These are phyloP conservation scores for Hymenochaete sp. DNA, from an alignment of 1,284 basidiomycete genomes.

Conservation along the genomic window DNA sequence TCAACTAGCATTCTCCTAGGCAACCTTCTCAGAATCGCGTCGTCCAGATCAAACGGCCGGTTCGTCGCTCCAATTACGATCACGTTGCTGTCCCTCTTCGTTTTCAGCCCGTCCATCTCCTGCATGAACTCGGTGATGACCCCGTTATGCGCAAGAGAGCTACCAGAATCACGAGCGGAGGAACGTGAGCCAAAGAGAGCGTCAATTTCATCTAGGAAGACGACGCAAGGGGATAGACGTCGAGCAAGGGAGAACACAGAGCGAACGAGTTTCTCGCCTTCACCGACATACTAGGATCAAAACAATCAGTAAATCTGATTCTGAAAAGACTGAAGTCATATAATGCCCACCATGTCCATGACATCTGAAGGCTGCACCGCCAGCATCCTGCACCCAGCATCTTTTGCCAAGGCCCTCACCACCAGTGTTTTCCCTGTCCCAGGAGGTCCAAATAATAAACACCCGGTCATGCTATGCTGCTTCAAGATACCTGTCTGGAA, in stretches of 20 bases:
- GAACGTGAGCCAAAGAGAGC: conserved; percentile 86
- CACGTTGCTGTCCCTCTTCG: conserved; percentile 72
- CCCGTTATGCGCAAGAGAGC: conserved; percentile 75
- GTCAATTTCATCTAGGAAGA: conserved; percentile 96
- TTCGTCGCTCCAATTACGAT: conserved; percentile 96
- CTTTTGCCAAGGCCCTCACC: conserved; percentile 85
- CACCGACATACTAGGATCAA: conserved; percentile 72
- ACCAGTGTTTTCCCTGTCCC: conserved; percentile 89
- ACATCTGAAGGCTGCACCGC: conserved; percentile 77
- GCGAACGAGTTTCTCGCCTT: conserved; percentile 90
- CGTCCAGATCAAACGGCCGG: conserved; percentile 76
- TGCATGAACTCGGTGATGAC: conserved; percentile 96
- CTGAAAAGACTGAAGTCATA: conserved; percentile 18
- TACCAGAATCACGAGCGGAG: conserved; percentile 72
- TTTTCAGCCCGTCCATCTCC: conserved; percentile 92
- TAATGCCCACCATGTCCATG: conserved; percentile 70
- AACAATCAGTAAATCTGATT: conserved; percentile 16
- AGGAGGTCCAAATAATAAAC: conserved; percentile 83
- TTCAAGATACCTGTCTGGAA: conserved; percentile 89
- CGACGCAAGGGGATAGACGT: conserved; percentile 82
- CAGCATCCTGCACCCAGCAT: conserved; percentile 85
- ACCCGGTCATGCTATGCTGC: conserved; percentile 82
- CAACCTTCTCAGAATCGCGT: conserved; percentile 76
- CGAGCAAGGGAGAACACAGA: conserved; percentile 88
- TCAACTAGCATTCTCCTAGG: conserved; percentile 80